Conservation (phyloP, 2,329 filamentous ascomycete genomes). For the Penicillium occitanis region DNA sequence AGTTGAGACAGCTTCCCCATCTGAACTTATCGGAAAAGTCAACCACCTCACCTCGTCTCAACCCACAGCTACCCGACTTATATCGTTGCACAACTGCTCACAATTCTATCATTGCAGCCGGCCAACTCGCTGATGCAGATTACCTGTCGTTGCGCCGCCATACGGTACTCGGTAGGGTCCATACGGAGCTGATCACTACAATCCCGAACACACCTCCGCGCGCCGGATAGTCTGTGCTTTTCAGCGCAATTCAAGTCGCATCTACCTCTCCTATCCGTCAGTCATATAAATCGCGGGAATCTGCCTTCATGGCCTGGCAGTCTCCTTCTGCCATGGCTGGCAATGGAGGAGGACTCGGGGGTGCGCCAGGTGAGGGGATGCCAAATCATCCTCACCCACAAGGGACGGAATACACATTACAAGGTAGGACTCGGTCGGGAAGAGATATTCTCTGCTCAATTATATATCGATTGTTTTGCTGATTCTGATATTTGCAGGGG, state of each 20-base stretch:
- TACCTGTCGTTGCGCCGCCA: background rate
- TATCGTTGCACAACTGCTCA: background rate
- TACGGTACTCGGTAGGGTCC: background rate
- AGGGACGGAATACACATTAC: conserved; percentile 70
- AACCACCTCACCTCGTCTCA: background rate
- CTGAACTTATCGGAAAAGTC: conserved; percentile 10
- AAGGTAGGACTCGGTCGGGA: conserved; percentile 53
- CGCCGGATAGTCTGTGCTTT: conserved; percentile 9
- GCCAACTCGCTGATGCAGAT: background rate
- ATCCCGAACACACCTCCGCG: conserved; percentile 7
- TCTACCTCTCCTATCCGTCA: background rate
- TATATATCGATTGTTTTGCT: background rate
- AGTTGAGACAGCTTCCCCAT: conserved; percentile 14
- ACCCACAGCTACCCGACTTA: background rate
- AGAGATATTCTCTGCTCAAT: background rate
- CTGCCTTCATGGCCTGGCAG: conserved; percentile 65
- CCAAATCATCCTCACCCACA: conserved; percentile 49
- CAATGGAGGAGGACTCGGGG: conserved; percentile 54
- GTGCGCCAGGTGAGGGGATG: conserved; percentile 40
- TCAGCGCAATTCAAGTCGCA: background rate
- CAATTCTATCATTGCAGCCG: background rate
- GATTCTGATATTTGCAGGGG: conserved; percentile 57
- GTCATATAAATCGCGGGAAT: background rate
- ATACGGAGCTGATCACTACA: conserved; percentile 11
- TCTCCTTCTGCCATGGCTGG: conserved; percentile 62